Evolutionary conservation across 2,329 filamentous ascomycete species (phyloP), one percentile per base, ranked within the genome.

Genomic region (Arthroderma sp.): DNA sequence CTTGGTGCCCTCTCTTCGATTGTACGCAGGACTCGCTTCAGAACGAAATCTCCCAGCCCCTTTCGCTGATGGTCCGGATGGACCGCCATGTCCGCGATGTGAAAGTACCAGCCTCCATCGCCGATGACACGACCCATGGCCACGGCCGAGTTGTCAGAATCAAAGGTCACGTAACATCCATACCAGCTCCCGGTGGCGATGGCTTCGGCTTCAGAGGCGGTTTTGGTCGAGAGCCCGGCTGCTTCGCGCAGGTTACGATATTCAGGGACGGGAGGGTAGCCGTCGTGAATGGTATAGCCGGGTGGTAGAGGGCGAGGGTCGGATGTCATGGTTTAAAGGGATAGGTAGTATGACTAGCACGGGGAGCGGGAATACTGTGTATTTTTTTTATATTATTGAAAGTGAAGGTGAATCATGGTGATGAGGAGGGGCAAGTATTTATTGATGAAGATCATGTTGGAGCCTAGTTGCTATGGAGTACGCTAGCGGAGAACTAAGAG

Each of bases 51-150:
- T 6, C 67, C 72, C 1, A 75, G 53, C 0, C 72, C 71, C 42
- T 61, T 64, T 7, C 66, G 63, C 48, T 71, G 71, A 47, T 75
- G 70, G 5, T 58, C 61, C 4, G 70, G 68, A 38, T 70, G 58
- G n/a, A 72, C 66, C 1, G 66, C 68, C 56, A 75, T 69, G 51
- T 75, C 71, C 15, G 66, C 66, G 41, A 75, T 62, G 37, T 67
- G 58, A 43, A 74, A 71, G 50, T 74, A 73, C 59, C 71, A 70
- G 4, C 66, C 67, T 5, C 71, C 71, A 48, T 75, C 72, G 8
- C 70, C 68, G 45, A 73, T 59, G 28, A 74, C 59, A 15, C 72
- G 65, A 40, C 70, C 71, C 71, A 74, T 74, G 0, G 59, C 71
- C 4, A 74, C 61, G 1, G 53, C 44, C n/a, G 47, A 50, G 11